phyloP scores from a whole-genome alignment of 2,329 filamentous ascomycete genomes.

The Westerdykella sp. region DNA sequence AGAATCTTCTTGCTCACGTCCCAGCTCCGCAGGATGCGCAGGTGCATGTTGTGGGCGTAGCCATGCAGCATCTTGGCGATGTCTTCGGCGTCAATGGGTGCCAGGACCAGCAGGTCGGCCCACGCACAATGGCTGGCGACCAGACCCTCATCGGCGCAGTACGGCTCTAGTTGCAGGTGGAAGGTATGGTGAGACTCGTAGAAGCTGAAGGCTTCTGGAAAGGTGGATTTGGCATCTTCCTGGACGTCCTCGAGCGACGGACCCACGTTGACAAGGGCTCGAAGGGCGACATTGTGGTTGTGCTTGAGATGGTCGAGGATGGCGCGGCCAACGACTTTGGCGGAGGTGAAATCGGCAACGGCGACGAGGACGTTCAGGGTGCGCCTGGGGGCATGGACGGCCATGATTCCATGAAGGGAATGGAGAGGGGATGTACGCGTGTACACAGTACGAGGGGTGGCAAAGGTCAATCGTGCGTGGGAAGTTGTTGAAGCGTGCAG shows the following conservation, averaged over 20 bases:
- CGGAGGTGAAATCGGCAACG: slow-evolving; percentile 59
- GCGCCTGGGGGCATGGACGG: slow-evolving; percentile 11
- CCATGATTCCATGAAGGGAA: slow-evolving; percentile 9
- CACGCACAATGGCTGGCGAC: slow-evolving; percentile 71
- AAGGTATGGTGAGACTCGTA: slow-evolving; percentile 21
- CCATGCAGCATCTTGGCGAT: slow-evolving; percentile 84
- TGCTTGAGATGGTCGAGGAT: slow-evolving; percentile 63
- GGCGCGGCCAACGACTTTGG: slow-evolving; percentile 56
- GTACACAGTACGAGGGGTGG: too few relatives aligned
- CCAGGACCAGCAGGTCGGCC: slow-evolving; percentile 80
- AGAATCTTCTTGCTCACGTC: slow-evolving; percentile 78
- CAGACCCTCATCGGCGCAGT: slow-evolving; percentile 42
- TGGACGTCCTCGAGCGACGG: slow-evolving; percentile 20
- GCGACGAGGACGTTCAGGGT: slow-evolving; percentile 53
- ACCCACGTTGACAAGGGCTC: slow-evolving; percentile 22
- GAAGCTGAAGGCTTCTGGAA: too few relatives aligned
- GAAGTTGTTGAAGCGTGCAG: background rate
- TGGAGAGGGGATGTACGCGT: background rate
- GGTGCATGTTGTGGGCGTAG: slow-evolving; percentile 70
- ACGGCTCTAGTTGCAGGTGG: slow-evolving; percentile 15
- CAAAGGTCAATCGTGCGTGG: background rate
- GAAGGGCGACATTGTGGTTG: slow-evolving; percentile 54
- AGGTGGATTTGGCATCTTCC: too few relatives aligned
- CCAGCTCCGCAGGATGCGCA: slow-evolving; percentile 80
- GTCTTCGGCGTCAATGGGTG: slow-evolving; percentile 76